These are phyloP conservation scores for Umbelopsis vinacea DNA, from an alignment of 192 early-diverging fungal species.

Conservation along the genomic window DNA sequence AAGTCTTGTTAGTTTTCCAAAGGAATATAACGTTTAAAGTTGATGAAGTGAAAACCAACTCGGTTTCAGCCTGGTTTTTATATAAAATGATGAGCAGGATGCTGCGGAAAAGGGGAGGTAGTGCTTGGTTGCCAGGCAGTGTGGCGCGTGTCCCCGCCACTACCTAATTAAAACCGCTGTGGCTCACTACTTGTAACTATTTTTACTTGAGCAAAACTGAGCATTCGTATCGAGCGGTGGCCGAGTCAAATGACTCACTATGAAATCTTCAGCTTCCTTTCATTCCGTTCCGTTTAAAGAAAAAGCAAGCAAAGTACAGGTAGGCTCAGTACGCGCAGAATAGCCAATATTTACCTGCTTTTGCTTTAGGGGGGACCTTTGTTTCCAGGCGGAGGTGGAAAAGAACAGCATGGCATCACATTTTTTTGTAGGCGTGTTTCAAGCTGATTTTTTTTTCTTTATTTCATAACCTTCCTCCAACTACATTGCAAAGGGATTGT, in stretches of 20 bases:
- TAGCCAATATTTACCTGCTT: too few relatives aligned
- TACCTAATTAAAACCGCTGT: background rate
- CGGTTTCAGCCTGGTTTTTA: background rate
- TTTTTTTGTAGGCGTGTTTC: too few relatives aligned
- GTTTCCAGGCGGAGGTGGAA: too few relatives aligned
- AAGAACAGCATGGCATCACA: too few relatives aligned
- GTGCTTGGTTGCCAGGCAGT: background rate
- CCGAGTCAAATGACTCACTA: background rate
- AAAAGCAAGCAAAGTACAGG: too few relatives aligned
- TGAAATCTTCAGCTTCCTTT: too few relatives aligned
- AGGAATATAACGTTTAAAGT: background rate
- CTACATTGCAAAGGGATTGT: too few relatives aligned
- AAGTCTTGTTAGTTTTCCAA: background rate
- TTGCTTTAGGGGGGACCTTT: too few relatives aligned
- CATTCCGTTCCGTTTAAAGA: too few relatives aligned
- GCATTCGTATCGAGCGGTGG: background rate
- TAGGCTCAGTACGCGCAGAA: too few relatives aligned
- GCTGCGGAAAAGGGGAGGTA: conserved; percentile 1
- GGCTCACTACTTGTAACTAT: conserved; percentile 1
- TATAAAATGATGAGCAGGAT: background rate
- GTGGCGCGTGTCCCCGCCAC: conserved; percentile 12
- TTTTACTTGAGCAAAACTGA: background rate
- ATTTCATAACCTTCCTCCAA: too few relatives aligned
- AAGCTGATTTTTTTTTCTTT: too few relatives aligned
- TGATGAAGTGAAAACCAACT: background rate